These are phyloP conservation scores for Pythium plurisporium DNA, from an alignment of 352 stramenopile species.

Conservation along the genomic window DNA sequence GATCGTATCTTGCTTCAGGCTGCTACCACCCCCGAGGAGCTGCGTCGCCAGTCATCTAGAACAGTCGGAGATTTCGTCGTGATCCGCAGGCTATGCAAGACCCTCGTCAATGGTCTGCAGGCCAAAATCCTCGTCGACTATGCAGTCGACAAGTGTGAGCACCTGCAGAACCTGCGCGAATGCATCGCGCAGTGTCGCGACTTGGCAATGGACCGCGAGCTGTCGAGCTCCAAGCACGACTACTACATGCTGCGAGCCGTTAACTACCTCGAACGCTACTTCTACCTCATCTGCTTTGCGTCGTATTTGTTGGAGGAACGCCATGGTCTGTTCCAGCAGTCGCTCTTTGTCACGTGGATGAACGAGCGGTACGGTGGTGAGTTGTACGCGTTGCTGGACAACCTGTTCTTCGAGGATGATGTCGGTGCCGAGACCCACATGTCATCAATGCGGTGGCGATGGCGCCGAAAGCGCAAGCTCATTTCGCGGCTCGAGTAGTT, in stretches of 20 bases:
- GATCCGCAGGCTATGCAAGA: slow-evolving; percentile 65
- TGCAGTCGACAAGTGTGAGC: slow-evolving; percentile 72
- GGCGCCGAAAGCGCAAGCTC: slow-evolving; percentile 82
- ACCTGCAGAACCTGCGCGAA: slow-evolving; percentile 83
- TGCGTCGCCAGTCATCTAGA: slow-evolving; percentile 48
- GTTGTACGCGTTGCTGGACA: slow-evolving; percentile 85
- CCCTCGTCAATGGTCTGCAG: slow-evolving; percentile 62
- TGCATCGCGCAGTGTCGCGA: slow-evolving; percentile 80
- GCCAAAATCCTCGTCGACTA: slow-evolving; percentile 68
- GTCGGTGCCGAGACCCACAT: slow-evolving; percentile 69
- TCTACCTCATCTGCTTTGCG: slow-evolving; percentile 87
- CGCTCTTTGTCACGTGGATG: slow-evolving; percentile 82
- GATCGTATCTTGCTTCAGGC: slow-evolving; percentile 1
- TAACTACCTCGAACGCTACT: slow-evolving; percentile 88
- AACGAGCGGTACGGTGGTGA: slow-evolving; percentile 72
- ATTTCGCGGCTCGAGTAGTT: slow-evolving; percentile 63
- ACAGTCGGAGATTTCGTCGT: slow-evolving; percentile 63
- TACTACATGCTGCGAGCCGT: slow-evolving; percentile 81
- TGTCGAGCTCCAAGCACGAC: slow-evolving; percentile 63
- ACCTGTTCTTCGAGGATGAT: slow-evolving; percentile 83
- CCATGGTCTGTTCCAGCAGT: slow-evolving; percentile 39
- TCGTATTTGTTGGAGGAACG: slow-evolving; percentile 81
- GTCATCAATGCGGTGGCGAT: slow-evolving; percentile 87
- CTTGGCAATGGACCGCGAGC: slow-evolving; percentile 63
- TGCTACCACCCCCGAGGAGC: slow-evolving; percentile 5